These are phyloP conservation scores for Allium cepa DNA, from an alignment of 106 monocot species.

Conservation along the genomic window DNA sequence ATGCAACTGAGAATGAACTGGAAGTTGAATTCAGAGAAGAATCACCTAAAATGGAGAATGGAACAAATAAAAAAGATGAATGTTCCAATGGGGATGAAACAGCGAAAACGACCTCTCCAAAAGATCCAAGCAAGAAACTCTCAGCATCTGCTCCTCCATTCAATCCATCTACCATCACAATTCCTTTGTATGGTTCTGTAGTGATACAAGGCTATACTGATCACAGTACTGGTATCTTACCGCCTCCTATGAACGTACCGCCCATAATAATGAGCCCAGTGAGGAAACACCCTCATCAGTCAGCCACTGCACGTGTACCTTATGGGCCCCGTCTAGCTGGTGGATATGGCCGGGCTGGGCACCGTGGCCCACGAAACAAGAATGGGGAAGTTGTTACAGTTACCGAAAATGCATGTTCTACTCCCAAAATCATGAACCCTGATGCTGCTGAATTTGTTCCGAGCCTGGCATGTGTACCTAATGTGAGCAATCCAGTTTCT, in stretches of 20 bases:
- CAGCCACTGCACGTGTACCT: constrained; percentile 84
- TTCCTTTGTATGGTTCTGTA: constrained; percentile 65
- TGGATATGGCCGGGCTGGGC: constrained; percentile 60
- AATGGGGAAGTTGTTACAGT: constrained; percentile 21
- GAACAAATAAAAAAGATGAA: constrained; percentile 14
- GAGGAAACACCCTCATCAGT: constrained; percentile 78
- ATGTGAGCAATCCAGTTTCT: constrained; percentile 30
- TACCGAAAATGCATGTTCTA: constrained; percentile 16
- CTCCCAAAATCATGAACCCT: constrained; percentile 65
- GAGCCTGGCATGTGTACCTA: constrained; percentile 47
- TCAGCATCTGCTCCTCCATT: constrained; percentile 91
- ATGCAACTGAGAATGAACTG: constrained; percentile 17
- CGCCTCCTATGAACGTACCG: constrained; percentile 60
- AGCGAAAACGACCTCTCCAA: constrained; percentile 24
- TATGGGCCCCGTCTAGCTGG: constrained; percentile 83
- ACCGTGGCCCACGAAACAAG: constrained; percentile 52
- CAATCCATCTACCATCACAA: constrained; percentile 40
- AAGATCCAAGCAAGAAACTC: constrained; percentile 51
- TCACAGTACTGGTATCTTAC: constrained; percentile 63
- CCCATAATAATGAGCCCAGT: constrained; percentile 46
- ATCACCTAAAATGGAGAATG: constrained; percentile 14
- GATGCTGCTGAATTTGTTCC: constrained; percentile 88
- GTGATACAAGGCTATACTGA: constrained; percentile 57
- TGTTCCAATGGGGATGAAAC: constrained; percentile 35
- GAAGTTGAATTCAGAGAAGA: constrained; percentile 22